Evolutionary conservation across 768 basidiomycete genomes (phyloP).

Genomic region (Podaxis sp.): DNA sequence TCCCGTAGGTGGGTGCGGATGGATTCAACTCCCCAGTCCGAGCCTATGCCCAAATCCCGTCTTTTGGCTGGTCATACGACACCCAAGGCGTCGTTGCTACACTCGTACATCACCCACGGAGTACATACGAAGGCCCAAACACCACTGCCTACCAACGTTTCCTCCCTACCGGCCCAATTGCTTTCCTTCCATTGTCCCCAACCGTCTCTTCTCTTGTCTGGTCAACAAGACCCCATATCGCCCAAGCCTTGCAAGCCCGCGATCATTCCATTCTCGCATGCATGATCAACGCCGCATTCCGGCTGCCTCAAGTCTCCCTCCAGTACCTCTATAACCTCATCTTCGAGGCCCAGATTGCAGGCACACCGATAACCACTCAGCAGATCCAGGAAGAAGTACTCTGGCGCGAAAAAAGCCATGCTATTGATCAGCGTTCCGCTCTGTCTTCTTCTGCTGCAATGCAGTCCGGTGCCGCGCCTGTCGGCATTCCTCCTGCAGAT

Average conservation of each 20-base stretch:
- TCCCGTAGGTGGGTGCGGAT: slow-evolving; percentile 81
- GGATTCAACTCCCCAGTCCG: slow-evolving; percentile 94
- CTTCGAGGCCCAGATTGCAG: slow-evolving; percentile 44
- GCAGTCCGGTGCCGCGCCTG: slow-evolving; percentile 17
- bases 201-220: slow-evolving; percentile 87
- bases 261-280: slow-evolving; percentile 57
- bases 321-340: slow-evolving; percentile 61
- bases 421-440: slow-evolving; percentile 57
- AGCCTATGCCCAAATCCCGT: slow-evolving; percentile 75
- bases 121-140: slow-evolving; percentile 58
- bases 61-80: slow-evolving; percentile 90
- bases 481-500: slow-evolving; percentile 58
- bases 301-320: slow-evolving; percentile 72
- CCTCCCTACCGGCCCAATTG: slow-evolving; percentile 91
- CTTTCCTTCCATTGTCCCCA: slow-evolving; percentile 84
- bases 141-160: slow-evolving; percentile 91
- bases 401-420: slow-evolving; percentile 73
- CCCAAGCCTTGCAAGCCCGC: slow-evolving; percentile 62
- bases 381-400: slow-evolving; percentile 58
- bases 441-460: slow-evolving; percentile 41
- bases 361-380: slow-evolving; percentile 40
- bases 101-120: slow-evolving; percentile 65
- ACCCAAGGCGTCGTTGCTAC: slow-evolving; percentile 90
- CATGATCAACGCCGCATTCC: slow-evolving; percentile 91
- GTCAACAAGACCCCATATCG: slow-evolving; percentile 80